These are phyloP conservation scores for Ilex paraguariensis DNA, from an alignment of 305 asterid species.

Conservation along the genomic window DNA sequence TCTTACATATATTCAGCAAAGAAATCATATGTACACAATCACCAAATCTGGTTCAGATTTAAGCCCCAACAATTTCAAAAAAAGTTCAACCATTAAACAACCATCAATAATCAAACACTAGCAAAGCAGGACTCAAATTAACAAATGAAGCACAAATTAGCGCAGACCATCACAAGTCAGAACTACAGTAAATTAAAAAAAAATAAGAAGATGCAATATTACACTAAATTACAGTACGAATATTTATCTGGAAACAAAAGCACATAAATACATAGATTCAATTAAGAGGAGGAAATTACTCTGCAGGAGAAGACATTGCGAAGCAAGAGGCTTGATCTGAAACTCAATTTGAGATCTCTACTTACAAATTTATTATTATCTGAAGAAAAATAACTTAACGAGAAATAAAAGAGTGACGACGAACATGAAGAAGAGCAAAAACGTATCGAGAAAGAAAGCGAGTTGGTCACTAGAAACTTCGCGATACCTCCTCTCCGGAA, in stretches of 20 bases:
- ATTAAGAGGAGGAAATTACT: conserved; percentile 35
- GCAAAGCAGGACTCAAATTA: background rate
- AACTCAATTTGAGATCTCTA: background rate
- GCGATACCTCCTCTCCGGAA: no score
- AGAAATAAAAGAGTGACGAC: conserved; percentile 2
- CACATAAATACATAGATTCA: background rate
- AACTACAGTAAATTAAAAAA: background rate
- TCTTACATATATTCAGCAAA: no score
- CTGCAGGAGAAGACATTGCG: conserved; percentile 86
- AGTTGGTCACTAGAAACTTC: no score
- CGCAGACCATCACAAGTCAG: background rate
- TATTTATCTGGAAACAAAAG: background rate
- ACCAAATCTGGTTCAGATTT: no score
- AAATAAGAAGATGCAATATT: no score
- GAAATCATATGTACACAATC: no score
- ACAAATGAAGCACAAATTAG: background rate
- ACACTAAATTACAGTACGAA: background rate
- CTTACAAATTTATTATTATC: conserved; percentile 8
- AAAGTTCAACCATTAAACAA: no score
- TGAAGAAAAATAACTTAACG: conserved; percentile 12
- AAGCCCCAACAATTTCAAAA: no score
- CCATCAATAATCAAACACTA: no score
- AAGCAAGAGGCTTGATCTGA: conserved; percentile 18
- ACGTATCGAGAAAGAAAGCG: no score
- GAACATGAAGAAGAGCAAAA: background rate